Base-by-base conservation (phyloP, 2,329 filamentous ascomycete genomes). In the Arthrobotrys musiformis region DNA sequence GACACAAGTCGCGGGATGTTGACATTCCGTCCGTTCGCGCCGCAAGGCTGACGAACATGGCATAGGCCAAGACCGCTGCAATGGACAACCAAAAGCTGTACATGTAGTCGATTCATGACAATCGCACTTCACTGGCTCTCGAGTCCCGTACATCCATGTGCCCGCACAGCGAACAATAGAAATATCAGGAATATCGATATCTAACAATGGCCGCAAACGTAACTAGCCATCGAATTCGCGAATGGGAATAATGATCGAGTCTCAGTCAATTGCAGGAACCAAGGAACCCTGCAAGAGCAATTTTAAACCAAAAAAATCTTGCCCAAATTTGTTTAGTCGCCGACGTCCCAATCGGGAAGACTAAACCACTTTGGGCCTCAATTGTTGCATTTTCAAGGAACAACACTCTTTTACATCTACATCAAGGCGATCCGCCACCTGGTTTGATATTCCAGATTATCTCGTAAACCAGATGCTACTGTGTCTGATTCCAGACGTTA, bases 11-110 rank as follows among this genome's bases (percentile, higher is more conserved):
- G 33, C 35, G 48, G 67, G 67, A 62, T 64, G 37, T 56, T 52
- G 58, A 42, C 17, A 52, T 50, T 42, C 24, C 30, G 35, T 35
- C 54, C 24, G 58, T 58, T 54, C 19, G 28, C 17, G 50, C 50
- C 61, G 58, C 24, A 30, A 40, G 48, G 62, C 35, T 56, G 48
- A 72, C 68, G 48, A 64, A 64, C 68, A 42, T 64, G 30, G 56
- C 67, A 70, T 70, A 26, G n/a, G 64, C 64, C 64, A 69, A 60
- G 64, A 60, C 50, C 11, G 17, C 15, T 42, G n/a, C 2, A 42
- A 42, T 42, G n/a, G n/a, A n/a, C n/a, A n/a, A n/a, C n/a, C n/a
- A n/a, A n/a, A n/a, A n/a, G n/a, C n/a, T n/a, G n/a, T n/a, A n/a
- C n/a, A n/a, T n/a, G n/a, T n/a, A n/a, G n/a, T n/a, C n/a, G n/a